Evolutionary conservation across 805 yeast species (phyloP), one percentile per base, ranked within the genome.

Genomic region (Ogataea chonburiensis): DNA sequence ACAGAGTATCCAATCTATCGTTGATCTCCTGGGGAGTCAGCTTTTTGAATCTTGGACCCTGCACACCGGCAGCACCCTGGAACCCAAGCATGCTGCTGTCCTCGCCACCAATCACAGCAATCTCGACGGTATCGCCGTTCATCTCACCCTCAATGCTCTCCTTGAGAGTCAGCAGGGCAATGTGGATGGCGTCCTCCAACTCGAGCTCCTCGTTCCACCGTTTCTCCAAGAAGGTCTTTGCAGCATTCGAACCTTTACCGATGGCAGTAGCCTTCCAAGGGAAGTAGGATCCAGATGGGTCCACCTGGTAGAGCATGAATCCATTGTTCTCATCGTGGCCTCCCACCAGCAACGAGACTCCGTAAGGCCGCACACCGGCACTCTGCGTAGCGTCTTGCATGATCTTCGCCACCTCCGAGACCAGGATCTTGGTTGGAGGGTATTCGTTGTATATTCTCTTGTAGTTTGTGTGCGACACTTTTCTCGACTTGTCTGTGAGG

Each of bases 261-360:
- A 93, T 93, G 16, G 98, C 98, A 3, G 98, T 91, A 24, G 98
- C 98, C 65, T 91, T 93, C 99, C 99, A 93, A 7, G 99, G 98
- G 73, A 86, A 93, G 62, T 83, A 93, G 25, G 96, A 80, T 7
- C 99, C 99, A 3, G 95, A 84, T 4, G 99, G 99, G 66, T 93
- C 99, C 31, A 93, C 95, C 66, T 93, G 99, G 63, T 93, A 93
- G 42, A 93, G 71, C 58, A 85, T 85, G 63, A 76, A 89, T 18
- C 79, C 79, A 32, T 55, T 63, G 23, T 56, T 53, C 23, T 82
- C 87, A 59, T 93, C 98, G 59, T 86, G 76, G 15, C 98, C 98
- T 7, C 97, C 99, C 13, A 93, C 88, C 38, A 93, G 70, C 39
- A 93, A 68, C 8, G 96, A 86, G 15, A 94, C 97, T 43, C 99